Evolutionary conservation across 305 asterid species (phyloP), one percentile per base, ranked within the genome.

Genomic region (Fraxinus latifolia): DNA sequence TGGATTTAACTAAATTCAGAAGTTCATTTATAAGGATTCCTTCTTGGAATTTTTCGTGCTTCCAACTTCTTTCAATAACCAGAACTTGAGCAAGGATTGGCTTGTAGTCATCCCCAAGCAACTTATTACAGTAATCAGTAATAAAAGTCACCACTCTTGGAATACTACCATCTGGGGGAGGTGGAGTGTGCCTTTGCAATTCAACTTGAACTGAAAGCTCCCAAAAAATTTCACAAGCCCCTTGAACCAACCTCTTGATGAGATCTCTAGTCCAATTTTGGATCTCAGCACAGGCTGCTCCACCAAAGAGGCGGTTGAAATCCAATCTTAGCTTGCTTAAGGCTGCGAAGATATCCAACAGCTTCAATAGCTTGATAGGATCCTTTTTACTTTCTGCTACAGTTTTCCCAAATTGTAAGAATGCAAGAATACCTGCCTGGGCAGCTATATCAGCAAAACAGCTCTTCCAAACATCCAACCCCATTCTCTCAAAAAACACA

Each of bases 331-430:
- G 87, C 88, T 91, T 95, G 83, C 88, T 95, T 39, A 95, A 85
- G 70, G 95, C 94, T 19, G 96, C 89, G 82, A 95, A 95, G 55
- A 95, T 91, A 79, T 95, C 99, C 36, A 95, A 87, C 79, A 93
- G 91, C 76, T 94, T 93, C 87, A 93, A 80, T 27, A 93, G 85
- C 89, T 93, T 93, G 83, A 92, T 91, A 0, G 99, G 99, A 86
- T 95, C 99, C 87, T 95, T 95, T 88, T 92, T 93, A 77, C 99
- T 92, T 85, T 95, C 98, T 0, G 99, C 89, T 19, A 95, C 96
- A 27, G 97, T 93, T 84, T 91, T 93, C 1, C 97, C 99, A 84
- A 95, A 93, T 77, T 92, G 97, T 83, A 95, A 85, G 86, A 95
- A 95, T 6, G 98, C 95, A 33, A 93, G 95, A 74, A 95, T 88